Evolutionary conservation across 2,329 filamentous ascomycete species (phyloP), one percentile per base, ranked within the genome.

Genomic region (Exophiala calicioides): DNA sequence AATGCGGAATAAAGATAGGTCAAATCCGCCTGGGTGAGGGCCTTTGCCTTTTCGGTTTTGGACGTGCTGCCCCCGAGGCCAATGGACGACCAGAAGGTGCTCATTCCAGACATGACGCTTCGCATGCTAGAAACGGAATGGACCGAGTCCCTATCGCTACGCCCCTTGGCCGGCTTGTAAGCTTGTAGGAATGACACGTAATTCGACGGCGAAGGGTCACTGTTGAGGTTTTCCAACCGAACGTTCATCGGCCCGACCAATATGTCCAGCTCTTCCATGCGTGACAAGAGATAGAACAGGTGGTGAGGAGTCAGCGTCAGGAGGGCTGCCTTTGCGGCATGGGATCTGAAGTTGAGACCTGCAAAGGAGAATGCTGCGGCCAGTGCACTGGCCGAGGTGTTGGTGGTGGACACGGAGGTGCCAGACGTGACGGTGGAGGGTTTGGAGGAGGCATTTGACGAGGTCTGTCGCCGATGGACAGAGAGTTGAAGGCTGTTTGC

Each of bases 1-100:
- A 97, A 98, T 47, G 93, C 89, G 31, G 93, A 97, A 72, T 96
- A 98, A 24, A 98, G 77, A 66, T 98, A 97, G 67, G 91, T 96
- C 58, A 96, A 73, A 65, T 98, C 93, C 47, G 86, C 82, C 64
- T 93, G 84, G 45, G 93, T 71, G 33, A 88, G 86, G 47, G 85
- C 85, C 68, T 94, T 95, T 66, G 93, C 89, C 64, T 89, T 90
- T 68, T 96, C 93, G 26, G 84, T 88, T 64, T 90, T 88, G 56
- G 89, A 85, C 38, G 82, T 81, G 31, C 85, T 86, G 33, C 87
- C 84, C 50, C 84, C 84, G 20, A 96, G 80, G 18, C 90, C 87
- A 57, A 97, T 84, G 61, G 85, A 90, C 16, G 88, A 86, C 91
- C 90, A 97, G 34, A 97, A 73, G 10, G 88, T 84, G 47, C 90